Evolutionary conservation across 1,284 basidiomycete genomes (phyloP).

Genomic region (Moniliella sp.): DNA sequence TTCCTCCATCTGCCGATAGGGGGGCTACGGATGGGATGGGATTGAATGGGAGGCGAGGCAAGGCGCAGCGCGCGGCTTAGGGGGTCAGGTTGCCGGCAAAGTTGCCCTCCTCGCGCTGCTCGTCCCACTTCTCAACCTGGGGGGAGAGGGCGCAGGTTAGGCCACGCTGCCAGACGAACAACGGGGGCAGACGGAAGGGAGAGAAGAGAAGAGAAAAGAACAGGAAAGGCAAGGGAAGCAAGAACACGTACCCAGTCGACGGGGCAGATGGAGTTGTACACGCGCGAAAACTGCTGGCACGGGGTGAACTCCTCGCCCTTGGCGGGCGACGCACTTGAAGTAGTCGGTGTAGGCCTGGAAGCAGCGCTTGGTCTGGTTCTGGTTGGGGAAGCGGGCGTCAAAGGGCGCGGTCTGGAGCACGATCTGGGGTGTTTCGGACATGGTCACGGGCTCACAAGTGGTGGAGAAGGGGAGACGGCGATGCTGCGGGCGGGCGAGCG

Average conservation of each 20-base stretch:
- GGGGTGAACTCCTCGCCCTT: conserved; percentile 94
- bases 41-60: no score
- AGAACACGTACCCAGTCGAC: conserved; percentile 51
- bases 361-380: conserved; percentile 35
- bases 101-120: conserved; percentile 26
- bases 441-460: background rate
- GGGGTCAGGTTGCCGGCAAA: conserved; percentile 30
- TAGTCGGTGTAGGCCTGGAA: conserved; percentile 44
- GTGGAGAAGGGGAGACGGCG: no score
- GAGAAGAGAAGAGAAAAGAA: background rate
- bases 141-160: background rate
- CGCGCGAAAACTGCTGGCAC: conserved; percentile 95
- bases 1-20: no score
- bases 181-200: background rate
- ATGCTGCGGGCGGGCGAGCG: no score
- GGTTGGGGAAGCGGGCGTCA: conserved; percentile 32
- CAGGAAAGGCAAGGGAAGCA: background rate
- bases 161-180: background rate
- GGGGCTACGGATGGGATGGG: no score
- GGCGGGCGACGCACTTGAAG: conserved; percentile 79
- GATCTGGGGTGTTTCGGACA: background rate
- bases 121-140: conserved; percentile 31
- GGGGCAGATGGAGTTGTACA: conserved; percentile 90
- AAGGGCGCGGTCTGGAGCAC: conserved; percentile 13
- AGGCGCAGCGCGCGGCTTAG: no score